Base-by-base conservation (phyloP, 1,139 yeast species). In the Taphrina flavorubra region DNA sequence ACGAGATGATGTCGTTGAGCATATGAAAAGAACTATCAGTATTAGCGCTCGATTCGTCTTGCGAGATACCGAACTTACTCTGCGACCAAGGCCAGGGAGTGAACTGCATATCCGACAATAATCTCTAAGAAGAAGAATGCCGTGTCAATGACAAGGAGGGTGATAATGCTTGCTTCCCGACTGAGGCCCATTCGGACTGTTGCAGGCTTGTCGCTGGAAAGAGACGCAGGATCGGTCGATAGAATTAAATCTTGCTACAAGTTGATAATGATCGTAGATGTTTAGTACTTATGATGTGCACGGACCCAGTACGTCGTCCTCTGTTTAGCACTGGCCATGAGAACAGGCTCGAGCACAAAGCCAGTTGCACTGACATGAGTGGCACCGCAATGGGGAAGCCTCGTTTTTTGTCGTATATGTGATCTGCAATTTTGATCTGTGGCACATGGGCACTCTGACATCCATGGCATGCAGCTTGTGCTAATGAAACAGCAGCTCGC, bases 1-100 rank as follows among this genome's bases (percentile, higher is more conserved):
- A 81, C 0, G 98, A 91, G 70, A 94, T 87, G 70, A 94, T 90
- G 79, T 94, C 99, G 79, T 94, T 94, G 73, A 94, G 82, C 78
- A 94, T 94, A 78, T 94, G 99, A 83, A 94, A 94, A 0, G 98
- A 89, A 77, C 95, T 53, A 31, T 16, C 34, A 8, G 3, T 8
- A 36, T 49, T 7, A 49, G 37, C 55, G 37, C 55, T 20, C 7
- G 14, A 92, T 95, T 46, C 92, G 97, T 11, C 20, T 37, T 16
- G 34, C 31, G 11, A 37, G 34, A n/a, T 18, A 10, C 14, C 14
- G 34, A 16, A n/a, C 18, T 37, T 39, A 64, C 61, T 49, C 63
- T 13, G 68, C 66, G 36, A 72, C 72, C 25, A 70, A 71, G 14
- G 73, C 73, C 13, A 72, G 71, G 3, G 73, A 72, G 49, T 72